Percentiles rank a stretch among this genome's conserved stretches.
These are phyloP conservation scores for Elongisporangium anandrum DNA, from an alignment of 352 stramenopile genomes.

Conservation along the genomic window DNA sequence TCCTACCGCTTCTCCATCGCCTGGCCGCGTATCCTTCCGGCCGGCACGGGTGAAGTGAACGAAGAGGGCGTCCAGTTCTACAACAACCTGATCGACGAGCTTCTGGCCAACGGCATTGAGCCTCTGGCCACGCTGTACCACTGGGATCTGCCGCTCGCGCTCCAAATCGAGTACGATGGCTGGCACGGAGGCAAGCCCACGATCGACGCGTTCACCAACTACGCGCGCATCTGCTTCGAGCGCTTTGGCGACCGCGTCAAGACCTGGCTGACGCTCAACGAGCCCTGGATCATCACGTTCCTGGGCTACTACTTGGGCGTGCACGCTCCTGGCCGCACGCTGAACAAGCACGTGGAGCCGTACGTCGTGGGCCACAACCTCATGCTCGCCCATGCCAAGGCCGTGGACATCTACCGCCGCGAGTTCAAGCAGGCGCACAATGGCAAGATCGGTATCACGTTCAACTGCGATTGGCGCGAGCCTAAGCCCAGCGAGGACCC, in stretches of 20 bases:
- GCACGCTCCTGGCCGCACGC: constrained; percentile 64
- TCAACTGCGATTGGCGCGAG: constrained; percentile 88
- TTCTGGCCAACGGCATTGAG: constrained; percentile 76
- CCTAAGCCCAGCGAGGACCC: constrained; percentile 39
- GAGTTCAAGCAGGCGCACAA: constrained; percentile 61
- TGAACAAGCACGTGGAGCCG: constrained; percentile 51
- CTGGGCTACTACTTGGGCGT: constrained; percentile 81
- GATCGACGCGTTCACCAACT: too few species aligned
- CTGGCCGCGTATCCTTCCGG: too few species aligned
- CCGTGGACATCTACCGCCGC: constrained; percentile 75
- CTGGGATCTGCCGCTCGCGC: constrained; percentile 22
- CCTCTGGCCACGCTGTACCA: constrained; percentile 92
- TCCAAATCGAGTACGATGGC: constrained; percentile 82
- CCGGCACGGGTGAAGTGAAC: too few species aligned
- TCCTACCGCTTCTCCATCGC: too few species aligned
- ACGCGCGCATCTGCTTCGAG: too few species aligned
- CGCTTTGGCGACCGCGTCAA: too few species aligned
- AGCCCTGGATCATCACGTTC: constrained; percentile 79
- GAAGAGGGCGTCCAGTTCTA: constrained; percentile 87
- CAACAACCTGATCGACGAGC: constrained; percentile 82
- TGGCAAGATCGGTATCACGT: constrained; percentile 87
- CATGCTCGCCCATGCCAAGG: constrained; percentile 79
- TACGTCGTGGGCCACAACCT: constrained; percentile 86
- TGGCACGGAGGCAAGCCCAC: constrained; percentile 37
- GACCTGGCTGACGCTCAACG: constrained; percentile 93